These are phyloP conservation scores for Rhizomucor pusillus DNA, from an alignment of 371 early-diverging fungal species.

Conservation along the genomic window DNA sequence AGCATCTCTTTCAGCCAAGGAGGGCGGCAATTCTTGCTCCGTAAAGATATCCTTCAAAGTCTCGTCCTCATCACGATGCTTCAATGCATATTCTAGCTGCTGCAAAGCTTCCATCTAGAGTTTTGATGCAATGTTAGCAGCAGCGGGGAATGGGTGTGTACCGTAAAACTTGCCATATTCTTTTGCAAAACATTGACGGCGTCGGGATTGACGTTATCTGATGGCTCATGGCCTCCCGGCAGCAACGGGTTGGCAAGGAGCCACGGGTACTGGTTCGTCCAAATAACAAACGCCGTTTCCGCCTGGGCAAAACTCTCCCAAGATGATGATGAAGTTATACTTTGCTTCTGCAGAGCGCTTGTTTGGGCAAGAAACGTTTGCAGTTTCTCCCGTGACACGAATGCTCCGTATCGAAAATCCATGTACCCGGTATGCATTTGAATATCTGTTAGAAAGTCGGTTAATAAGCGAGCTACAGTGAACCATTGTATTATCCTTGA, in stretches of 20 bases:
- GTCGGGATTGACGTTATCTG: slow-evolving; percentile 1
- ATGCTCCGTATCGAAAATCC: slow-evolving; percentile 62
- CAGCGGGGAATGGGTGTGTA: too few relatives aligned
- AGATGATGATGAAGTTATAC: slow-evolving; percentile 14
- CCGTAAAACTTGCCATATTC: slow-evolving; percentile 5
- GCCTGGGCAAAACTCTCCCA: slow-evolving; percentile 29
- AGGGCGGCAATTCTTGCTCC: neutral
- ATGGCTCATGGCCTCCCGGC: slow-evolving; percentile 10
- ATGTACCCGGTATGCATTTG: slow-evolving; percentile 60
- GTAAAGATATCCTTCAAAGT: neutral
- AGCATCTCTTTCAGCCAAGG: neutral
- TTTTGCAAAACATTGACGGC: neutral
- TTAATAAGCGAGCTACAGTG: neutral
- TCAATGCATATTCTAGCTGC: neutral
- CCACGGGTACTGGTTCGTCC: slow-evolving; percentile 62
- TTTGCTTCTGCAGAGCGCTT: slow-evolving; percentile 13
- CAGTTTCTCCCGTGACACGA: slow-evolving; percentile 44
- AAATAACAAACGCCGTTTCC: slow-evolving; percentile 57
- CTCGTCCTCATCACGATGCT: neutral
- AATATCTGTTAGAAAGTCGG: slow-evolving; percentile 26
- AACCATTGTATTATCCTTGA: too few relatives aligned
- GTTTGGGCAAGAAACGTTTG: slow-evolving; percentile 31
- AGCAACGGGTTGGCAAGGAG: slow-evolving; percentile 54
- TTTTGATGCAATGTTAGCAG: neutral
- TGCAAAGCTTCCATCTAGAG: neutral